Conservation (phyloP, 1,139 yeast genomes). For the Hyphopichia wangnamkhiaoensis region DNA sequence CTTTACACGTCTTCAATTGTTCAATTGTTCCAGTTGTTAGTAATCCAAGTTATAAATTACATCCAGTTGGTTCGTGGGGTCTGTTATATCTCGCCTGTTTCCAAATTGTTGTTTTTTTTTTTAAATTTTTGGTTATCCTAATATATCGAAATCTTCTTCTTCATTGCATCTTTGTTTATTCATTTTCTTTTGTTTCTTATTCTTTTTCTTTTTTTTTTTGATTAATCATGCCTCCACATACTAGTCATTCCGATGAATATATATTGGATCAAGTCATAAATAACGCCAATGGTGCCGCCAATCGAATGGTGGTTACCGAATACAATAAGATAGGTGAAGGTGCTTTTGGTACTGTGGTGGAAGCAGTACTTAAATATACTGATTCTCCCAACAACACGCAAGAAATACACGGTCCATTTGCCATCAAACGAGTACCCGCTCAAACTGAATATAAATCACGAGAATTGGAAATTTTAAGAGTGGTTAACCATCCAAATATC, state of each 20-base stretch:
- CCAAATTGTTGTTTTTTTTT: neutral
- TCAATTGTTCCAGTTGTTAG: no score
- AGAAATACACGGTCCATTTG: constrained; percentile 75
- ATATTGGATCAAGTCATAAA: constrained; percentile 60
- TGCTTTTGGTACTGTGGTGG: constrained; percentile 81
- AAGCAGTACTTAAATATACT: constrained; percentile 54
- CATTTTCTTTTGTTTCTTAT: neutral
- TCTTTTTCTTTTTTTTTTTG: neutral
- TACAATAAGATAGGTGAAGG: constrained; percentile 80
- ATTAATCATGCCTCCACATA: constrained; percentile 9
- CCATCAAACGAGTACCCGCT: constrained; percentile 80
- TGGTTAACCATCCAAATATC: constrained; percentile 77
- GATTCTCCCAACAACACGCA: constrained; percentile 21
- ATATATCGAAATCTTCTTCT: neutral
- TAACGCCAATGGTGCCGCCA: constrained; percentile 51
- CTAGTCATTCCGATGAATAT: constrained; percentile 20
- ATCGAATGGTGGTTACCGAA: constrained; percentile 69
- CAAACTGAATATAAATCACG: constrained; percentile 82
- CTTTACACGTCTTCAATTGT: no score
- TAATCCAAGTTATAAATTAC: no score
- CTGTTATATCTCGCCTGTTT: no score
- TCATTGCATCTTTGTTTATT: neutral
- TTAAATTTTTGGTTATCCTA: neutral
- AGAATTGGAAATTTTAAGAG: constrained; percentile 72
- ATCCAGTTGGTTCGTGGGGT: no score